Percentiles rank a stretch among this genome's conserved stretches.
Evolutionary conservation across 306 rosid genomes (phyloP).

Genomic region (Castanospermum australe): DNA sequence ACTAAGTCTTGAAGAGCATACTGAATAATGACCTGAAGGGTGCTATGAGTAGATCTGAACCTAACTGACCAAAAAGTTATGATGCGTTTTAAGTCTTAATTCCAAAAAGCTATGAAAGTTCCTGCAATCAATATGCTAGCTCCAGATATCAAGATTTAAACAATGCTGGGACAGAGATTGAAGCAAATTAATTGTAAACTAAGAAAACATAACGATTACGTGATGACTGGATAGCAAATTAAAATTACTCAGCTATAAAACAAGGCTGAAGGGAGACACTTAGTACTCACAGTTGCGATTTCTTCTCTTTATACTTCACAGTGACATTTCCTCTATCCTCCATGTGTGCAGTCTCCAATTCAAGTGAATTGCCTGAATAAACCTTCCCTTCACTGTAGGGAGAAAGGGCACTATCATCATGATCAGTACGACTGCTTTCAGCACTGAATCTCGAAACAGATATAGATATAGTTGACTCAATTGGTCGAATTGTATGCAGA

Average conservation of each 20-base stretch:
- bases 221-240: background rate
- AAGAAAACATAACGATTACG: background rate
- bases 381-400: constrained; percentile 34
- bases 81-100: background rate
- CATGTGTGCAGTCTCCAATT: constrained; percentile 25
- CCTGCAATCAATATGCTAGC: background rate
- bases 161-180: constrained; percentile 1
- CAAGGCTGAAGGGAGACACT: constrained; percentile 13
- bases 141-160: background rate
- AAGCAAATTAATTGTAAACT: background rate
- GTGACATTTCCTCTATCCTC: constrained; percentile 33
- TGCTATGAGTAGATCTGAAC: background rate
- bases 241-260: background rate
- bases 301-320: constrained; percentile 44
- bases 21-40: background rate
- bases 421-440: constrained; percentile 33
- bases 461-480: constrained; percentile 43
- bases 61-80: background rate
- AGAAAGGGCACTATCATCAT: constrained; percentile 37
- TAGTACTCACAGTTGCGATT: constrained; percentile 46
- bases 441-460: constrained; percentile 41
- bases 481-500: constrained; percentile 34
- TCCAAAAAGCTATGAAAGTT: background rate
- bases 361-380: constrained; percentile 35
- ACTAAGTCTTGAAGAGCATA: background rate